A percentile compares a stretch with the other conserved stretches of the same genome.
Evolutionary conservation across 352 stramenopile genomes (phyloP).

Genomic region (Thalassiosira exigua): DNA sequence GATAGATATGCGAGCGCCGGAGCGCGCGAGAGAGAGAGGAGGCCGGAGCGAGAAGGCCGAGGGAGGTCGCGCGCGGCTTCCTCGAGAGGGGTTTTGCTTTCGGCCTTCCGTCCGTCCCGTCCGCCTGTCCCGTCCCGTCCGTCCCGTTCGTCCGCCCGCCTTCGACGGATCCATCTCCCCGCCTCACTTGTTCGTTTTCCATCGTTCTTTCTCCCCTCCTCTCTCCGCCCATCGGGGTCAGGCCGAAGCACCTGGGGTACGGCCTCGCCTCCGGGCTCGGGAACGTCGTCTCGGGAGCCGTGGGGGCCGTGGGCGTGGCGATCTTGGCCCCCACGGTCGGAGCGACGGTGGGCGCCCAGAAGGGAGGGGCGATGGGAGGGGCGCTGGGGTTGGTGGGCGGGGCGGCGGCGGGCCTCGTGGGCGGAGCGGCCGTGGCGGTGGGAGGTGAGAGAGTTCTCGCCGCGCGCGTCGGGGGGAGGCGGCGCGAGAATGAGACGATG

Average conservation of each 20-base stretch:
- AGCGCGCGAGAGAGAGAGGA: too few species aligned
- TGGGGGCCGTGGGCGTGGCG: conserved; percentile 66
- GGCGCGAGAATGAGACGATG: too few species aligned
- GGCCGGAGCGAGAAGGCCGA: too few species aligned
- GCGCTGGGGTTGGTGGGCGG: conserved; percentile 39
- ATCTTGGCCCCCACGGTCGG: conserved; percentile 64
- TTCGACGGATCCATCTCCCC: not conserved
- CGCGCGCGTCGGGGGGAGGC: too few species aligned
- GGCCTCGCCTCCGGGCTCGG: conserved; percentile 57
- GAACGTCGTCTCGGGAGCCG: conserved; percentile 67
- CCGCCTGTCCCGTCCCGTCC: too few species aligned
- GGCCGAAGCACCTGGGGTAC: conserved; percentile 74
- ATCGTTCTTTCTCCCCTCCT: not conserved
- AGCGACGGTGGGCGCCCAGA: conserved; percentile 28
- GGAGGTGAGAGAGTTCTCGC: conserved; percentile 42
- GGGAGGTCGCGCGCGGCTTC: too few species aligned
- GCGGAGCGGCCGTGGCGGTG: conserved; percentile 42
- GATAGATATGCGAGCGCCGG: not conserved
- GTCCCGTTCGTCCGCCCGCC: too few species aligned
- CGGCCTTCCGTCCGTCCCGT: too few species aligned
- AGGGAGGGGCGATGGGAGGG: conserved; percentile 54
- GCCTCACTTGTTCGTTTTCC: not conserved
- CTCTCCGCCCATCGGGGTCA: conserved; percentile 1
- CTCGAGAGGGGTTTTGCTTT: too few species aligned
- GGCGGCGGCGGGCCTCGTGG: conserved; percentile 48